phyloP scores from a whole-genome alignment of 306 rosid species.

The Acacia crassicarpa region DNA sequence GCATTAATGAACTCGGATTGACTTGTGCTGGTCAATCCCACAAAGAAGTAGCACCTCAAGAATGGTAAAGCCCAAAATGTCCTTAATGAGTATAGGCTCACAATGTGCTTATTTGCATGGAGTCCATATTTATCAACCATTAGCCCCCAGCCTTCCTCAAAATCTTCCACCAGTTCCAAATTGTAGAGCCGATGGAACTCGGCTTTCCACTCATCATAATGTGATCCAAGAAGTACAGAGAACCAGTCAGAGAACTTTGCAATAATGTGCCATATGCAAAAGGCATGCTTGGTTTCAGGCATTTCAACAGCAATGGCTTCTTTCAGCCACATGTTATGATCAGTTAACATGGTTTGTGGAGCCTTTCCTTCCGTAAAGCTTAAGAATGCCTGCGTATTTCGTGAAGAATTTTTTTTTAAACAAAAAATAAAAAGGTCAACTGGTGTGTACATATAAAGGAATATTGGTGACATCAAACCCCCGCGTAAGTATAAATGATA shows the following conservation, averaged over 20 bases:
- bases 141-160: conserved; percentile 77
- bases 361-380: conserved; percentile 83
- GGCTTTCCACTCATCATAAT: conserved; percentile 79
- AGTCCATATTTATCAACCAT: conserved; percentile 74
- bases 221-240: conserved; percentile 66
- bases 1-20: conserved; percentile 59
- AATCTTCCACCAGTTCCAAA: conserved; percentile 63
- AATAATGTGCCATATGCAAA: conserved; percentile 81
- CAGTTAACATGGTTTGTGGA: conserved; percentile 74
- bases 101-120: conserved; percentile 67
- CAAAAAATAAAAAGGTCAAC: not conserved
- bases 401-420: not conserved
- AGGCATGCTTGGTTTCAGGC: conserved; percentile 75
- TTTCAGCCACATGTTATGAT: conserved; percentile 90
- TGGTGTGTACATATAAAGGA: conserved; percentile 23
- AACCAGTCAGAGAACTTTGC: conserved; percentile 88
- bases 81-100: conserved; percentile 70
- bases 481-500: not conserved
- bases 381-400: conserved; percentile 61
- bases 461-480: not conserved
- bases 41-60: conserved; percentile 77
- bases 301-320: conserved; percentile 73
- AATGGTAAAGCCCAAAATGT: conserved; percentile 81
- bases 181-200: conserved; percentile 77
- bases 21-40: conserved; percentile 64